Evolutionary conservation across 2,329 filamentous ascomycete genomes (phyloP).

Genomic region (Fusarium napiforme): DNA sequence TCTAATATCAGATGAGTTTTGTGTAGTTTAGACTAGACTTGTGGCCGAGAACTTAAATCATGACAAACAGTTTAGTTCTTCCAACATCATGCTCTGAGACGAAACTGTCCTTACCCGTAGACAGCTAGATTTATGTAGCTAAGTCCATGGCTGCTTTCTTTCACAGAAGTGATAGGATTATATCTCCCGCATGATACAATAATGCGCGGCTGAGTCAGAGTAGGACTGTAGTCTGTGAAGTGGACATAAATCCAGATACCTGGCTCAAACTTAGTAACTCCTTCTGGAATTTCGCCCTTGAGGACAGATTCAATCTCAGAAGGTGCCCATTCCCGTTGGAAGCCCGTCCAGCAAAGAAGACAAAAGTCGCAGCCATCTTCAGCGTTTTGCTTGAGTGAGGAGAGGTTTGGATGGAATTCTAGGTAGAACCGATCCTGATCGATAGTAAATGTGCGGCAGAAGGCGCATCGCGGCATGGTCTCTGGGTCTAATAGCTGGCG

Average conservation of each 20-base stretch:
- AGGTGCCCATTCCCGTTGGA: background rate
- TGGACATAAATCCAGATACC: slow-evolving; percentile 11
- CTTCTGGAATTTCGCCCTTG: background rate
- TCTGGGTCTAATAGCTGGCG: background rate
- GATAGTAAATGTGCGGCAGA: background rate
- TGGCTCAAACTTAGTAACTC: background rate
- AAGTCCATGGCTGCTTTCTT: background rate
- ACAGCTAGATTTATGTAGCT: background rate
- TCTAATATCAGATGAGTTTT: background rate
- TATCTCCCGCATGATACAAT: background rate
- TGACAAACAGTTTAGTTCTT: no score
- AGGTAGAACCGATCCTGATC: background rate
- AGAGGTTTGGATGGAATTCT: background rate
- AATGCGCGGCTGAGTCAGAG: background rate
- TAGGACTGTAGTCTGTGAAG: background rate
- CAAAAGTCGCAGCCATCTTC: slow-evolving; percentile 14
- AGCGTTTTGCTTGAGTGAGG: background rate
- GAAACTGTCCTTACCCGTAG: background rate
- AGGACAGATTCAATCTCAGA: background rate
- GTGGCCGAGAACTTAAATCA: background rate
- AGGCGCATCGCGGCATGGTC: background rate
- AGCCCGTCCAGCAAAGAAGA: slow-evolving; percentile 11
- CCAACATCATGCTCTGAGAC: rapidly evolving
- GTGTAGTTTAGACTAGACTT: background rate
- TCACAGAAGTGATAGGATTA: background rate